Evolutionary conservation across 106 monocot species (phyloP).

Genomic region (Gastrodia elata): DNA sequence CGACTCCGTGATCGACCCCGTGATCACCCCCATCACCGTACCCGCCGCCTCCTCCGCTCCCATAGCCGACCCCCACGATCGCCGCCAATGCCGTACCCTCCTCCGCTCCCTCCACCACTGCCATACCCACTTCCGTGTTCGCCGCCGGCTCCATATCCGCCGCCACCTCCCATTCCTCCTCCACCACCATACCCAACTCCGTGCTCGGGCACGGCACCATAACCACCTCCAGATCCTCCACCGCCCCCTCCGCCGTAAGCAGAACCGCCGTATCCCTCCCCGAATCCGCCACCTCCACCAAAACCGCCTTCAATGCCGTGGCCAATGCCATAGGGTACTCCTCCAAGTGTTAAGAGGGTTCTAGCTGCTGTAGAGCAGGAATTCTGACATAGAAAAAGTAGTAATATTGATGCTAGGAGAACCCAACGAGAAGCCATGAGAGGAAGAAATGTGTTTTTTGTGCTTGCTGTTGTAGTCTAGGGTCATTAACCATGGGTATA

Average conservation of each 20-base stretch:
- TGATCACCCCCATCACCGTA: slow-evolving; percentile 3
- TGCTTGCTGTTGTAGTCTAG: background rate
- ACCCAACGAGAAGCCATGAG: slow-evolving; percentile 1
- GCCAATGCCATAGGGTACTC: slow-evolving; percentile 3
- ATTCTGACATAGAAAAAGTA: slow-evolving; percentile 13
- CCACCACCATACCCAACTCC: slow-evolving; percentile 16
- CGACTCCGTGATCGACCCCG: background rate
- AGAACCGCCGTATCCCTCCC: background rate
- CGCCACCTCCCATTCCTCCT: slow-evolving; percentile 16
- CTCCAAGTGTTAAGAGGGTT: slow-evolving; percentile 10
- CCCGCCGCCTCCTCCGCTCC: slow-evolving; percentile 6
- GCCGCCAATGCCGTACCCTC: slow-evolving; percentile 1
- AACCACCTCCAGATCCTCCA: slow-evolving; percentile 4
- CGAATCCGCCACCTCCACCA: slow-evolving; percentile 11
- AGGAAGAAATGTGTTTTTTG: too few relatives aligned
- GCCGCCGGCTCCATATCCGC: slow-evolving; percentile 11
- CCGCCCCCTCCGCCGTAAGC: background rate
- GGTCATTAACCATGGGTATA: slow-evolving; percentile 2
- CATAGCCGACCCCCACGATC: background rate
- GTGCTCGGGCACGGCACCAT: background rate
- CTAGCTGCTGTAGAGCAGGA: slow-evolving; percentile 24
- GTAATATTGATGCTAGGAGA: background rate
- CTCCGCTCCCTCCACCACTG: slow-evolving; percentile 8
- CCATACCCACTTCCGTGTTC: background rate
- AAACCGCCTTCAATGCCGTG: slow-evolving; percentile 14